Evolutionary conservation across 164 flowering plant species (phyloP), one percentile per base, ranked within the genome.

Genomic region (Magnolia sinica): DNA sequence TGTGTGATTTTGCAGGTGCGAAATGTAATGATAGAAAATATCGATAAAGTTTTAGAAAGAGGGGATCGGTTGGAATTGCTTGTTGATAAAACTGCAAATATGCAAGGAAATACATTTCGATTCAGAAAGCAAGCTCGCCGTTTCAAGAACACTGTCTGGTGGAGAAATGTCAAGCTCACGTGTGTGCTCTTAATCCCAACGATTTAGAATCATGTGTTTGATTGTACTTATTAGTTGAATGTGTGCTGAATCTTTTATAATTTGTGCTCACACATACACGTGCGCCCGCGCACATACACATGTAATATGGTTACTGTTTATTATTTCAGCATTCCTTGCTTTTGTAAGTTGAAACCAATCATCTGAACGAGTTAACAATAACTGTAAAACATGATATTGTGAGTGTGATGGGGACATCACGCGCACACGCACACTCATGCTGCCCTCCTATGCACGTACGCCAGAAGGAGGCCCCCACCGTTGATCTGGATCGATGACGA

Each of bases 41-140:
- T 94, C 68, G 96, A 92, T 59, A 94, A 90, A 85, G 94, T 94
- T 22, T 76, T 94, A 74, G 95, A 94, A 50, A 87, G 98, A 81
- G 98, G 98, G 64, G 97, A 92, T 72, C 90, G 93, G 3, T 83
- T 94, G 83, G 89, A 84, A 20, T 68, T 94, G 79, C 87, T 92
- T 68, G 95, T 94, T 71, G 96, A 90, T 69, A 92, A 90, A 81
- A 88, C 93, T 23, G 78, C 83, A 7, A 85, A 73, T 14, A 76
- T 94, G 87, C 97, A 92, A 88, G 94, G 90, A 68, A 90, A 89
- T 71, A 83, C 96, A 68, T 68, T 89, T 68, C 89, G 93, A 37
- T 94, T 94, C 81, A 87, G 86, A 82, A 89, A 83, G 85, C 97
- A 94, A 73, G 72, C 91, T 76, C 91, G 92, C 4, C 91, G 90